Conservation (phyloP, 352 stramenopile species). For the Phytophthora aleatoria region DNA sequence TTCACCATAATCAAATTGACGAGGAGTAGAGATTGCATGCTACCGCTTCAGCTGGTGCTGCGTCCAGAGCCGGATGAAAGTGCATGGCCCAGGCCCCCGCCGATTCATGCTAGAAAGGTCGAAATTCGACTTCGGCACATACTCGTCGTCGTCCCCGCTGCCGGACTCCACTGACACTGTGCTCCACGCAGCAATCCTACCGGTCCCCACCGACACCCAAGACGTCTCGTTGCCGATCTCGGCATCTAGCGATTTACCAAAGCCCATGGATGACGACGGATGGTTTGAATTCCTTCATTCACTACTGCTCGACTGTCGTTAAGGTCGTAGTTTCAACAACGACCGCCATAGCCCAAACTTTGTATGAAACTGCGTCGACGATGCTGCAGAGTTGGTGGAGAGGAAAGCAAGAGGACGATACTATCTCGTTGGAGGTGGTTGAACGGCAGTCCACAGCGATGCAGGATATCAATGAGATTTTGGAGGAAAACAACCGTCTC, state of each 20-base stretch:
- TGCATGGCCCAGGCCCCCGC: constrained; percentile 28
- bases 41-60: constrained; percentile 29
- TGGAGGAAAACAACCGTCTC: constrained; percentile 33
- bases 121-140: constrained; percentile 5
- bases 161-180: constrained; percentile 12
- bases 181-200: constrained; percentile 12
- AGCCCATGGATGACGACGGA: constrained; percentile 15
- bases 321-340: constrained; percentile 21
- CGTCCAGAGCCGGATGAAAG: constrained; percentile 20
- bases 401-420: constrained; percentile 4
- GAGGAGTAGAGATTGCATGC: constrained; percentile 21
- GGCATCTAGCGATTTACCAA: constrained; percentile 5
- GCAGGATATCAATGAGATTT: constrained; percentile 16
- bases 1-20: background rate
- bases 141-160: constrained; percentile 13
- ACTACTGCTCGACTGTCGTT: constrained; percentile 23
- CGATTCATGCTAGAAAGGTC: constrained; percentile 18
- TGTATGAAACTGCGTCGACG: constrained; percentile 17
- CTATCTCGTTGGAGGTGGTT: constrained; percentile 17
- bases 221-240: constrained; percentile 25
- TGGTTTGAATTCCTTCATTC: constrained; percentile 9
- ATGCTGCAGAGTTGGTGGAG: constrained; percentile 28
- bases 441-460: constrained; percentile 6
- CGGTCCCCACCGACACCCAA: constrained; percentile 24
- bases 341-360: constrained; percentile 5